Percentiles rank a stretch among this genome's conserved stretches.
phyloP scores from a whole-genome alignment of 1,284 basidiomycete genomes.

The Apiotrichum sp. region DNA sequence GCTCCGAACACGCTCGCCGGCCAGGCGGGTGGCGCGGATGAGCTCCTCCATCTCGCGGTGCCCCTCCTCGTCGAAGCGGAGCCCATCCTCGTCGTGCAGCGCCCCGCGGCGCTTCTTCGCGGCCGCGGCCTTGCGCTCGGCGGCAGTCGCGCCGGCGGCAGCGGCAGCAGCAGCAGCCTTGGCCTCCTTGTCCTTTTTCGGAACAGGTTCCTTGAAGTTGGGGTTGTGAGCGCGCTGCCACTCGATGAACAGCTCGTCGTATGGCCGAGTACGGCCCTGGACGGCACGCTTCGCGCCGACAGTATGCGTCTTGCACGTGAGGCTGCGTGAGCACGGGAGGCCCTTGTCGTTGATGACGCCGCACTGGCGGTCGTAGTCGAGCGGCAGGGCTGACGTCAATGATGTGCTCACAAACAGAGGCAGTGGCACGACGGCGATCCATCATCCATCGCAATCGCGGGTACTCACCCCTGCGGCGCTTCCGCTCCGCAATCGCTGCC shows the following conservation, averaged over 20 bases:
- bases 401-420: neutral
- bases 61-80: constrained; percentile 68
- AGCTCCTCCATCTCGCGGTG: constrained; percentile 63
- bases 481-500: constrained; percentile 53
- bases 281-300: constrained; percentile 96
- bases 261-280: constrained; percentile 72
- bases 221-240: constrained; percentile 92
- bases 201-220: constrained; percentile 86
- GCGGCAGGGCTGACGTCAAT: constrained; percentile 50
- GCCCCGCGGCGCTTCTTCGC: constrained; percentile 46
- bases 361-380: constrained; percentile 88
- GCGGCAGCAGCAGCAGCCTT: constrained; percentile 9
- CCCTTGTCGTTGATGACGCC: constrained; percentile 97
- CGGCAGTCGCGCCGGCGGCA: constrained; percentile 3
- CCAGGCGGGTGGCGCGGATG: constrained; percentile 54
- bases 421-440: neutral
- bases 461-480: constrained; percentile 60
- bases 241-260: constrained; percentile 82
- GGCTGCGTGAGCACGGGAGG: constrained; percentile 86
- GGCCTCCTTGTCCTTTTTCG: constrained; percentile 43
- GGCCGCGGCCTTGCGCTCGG: constrained; percentile 46
- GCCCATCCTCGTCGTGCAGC: constrained; percentile 48
- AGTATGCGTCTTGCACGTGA: constrained; percentile 97
- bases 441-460: neutral
- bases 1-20: constrained; percentile 48